A percentile compares a stretch with the other conserved stretches of the same genome.
These are phyloP conservation scores for Narthecium ossifragum DNA, from an alignment of 106 monocot species.

Conservation along the genomic window DNA sequence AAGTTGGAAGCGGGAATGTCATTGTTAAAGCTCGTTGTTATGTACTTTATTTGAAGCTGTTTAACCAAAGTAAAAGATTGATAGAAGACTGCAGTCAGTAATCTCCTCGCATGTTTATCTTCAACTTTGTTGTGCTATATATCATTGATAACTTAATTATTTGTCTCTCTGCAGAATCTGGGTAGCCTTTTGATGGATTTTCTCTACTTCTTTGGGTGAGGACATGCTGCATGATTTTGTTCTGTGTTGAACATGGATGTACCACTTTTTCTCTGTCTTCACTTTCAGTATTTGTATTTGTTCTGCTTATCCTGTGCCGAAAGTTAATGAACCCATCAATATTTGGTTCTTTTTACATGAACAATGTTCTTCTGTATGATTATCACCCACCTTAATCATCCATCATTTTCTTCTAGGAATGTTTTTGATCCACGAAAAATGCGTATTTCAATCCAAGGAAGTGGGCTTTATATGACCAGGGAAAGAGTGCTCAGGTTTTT, in stretches of 20 bases:
- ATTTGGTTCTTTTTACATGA: too few species aligned
- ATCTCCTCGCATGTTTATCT: too few species aligned
- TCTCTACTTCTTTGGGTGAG: conserved; percentile 96
- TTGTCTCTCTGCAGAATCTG: conserved; percentile 67
- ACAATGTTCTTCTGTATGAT: too few species aligned
- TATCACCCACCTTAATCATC: background rate
- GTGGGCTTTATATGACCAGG: conserved; percentile 86
- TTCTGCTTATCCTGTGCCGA: too few species aligned
- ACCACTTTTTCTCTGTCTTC: background rate
- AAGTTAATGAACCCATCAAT: too few species aligned
- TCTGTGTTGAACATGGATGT: too few species aligned
- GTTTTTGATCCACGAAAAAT: conserved; percentile 98
- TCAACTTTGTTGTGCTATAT: background rate
- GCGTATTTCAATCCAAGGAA: conserved; percentile 95
- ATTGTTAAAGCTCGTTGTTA: too few species aligned
- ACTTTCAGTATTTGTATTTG: too few species aligned
- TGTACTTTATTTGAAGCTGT: too few species aligned
- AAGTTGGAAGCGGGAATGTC: too few species aligned
- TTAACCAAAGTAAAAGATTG: too few species aligned
- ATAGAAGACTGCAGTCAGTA: too few species aligned
- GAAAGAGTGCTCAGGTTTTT: conserved; percentile 91
- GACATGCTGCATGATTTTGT: background rate
- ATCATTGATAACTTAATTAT: background rate
- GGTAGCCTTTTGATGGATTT: conserved; percentile 95
- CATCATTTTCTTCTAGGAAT: conserved; percentile 46